Evolutionary conservation across 495 filamentous ascomycete species (phyloP), one percentile per base, ranked within the genome.

Genomic region (Penicillium egyptiacum): DNA sequence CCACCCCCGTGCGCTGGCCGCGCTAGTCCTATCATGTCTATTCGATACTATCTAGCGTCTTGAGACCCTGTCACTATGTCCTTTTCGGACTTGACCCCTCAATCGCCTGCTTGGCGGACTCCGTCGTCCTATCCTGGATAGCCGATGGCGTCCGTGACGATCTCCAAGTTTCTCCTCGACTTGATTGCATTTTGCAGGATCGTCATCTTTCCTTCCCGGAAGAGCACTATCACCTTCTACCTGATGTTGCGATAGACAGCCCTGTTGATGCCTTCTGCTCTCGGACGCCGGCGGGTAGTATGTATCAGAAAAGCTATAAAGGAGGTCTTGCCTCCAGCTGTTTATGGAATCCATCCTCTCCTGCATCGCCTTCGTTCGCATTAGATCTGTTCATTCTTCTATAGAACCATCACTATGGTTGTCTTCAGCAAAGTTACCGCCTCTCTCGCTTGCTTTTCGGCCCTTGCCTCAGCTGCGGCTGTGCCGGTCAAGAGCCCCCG

Each of bases 371-470:
- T 25, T 55, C 31, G 10, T 16, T 40, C 42, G 14, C 41, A 57
- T 39, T 51, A 53, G 55, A 50, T 56, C 43, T 40, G 43, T 48
- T 57, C 60, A 55, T 50, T 57, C 22, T 64, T 61, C 60, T 57
- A 60, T 57, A 25, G 43, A 57, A 35, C 52, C 43, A 35, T 50
- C 69, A 75, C 33, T 43, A 78, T 78, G 75, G 74, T 78, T 64
- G 68, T 73, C 65, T 67, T 76, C 66, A 75, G 65, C 68, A 74
- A 73, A 55, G 50, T 73, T 28, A 65, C 72, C 40, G 59, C 62
- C 44, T 58, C 66, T 35, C 48, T 70, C 48, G 61, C 71, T 45
- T 62, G 70, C 49, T 59, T 78, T 8, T 63, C 73, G 44, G 60
- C 70, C 52, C 53, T 66, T 25, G 64, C 63, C 20, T 69, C 65